phyloP scores from a whole-genome alignment of 176 grass and related monocot genomes.

The barley (Hordeum vulgare) region DNA sequence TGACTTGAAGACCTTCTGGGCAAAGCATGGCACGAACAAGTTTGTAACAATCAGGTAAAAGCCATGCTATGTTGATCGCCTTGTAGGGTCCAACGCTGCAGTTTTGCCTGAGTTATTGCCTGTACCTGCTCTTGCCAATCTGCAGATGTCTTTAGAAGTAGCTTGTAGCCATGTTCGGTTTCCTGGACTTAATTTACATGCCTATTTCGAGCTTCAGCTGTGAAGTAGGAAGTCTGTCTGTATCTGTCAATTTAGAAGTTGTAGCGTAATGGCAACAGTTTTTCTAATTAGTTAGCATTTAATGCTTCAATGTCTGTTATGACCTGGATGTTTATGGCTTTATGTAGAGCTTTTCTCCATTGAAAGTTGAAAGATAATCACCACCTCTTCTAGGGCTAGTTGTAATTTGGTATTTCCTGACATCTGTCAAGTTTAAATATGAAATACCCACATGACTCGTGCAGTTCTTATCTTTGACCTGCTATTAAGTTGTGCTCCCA shows the following conservation, averaged over 20 bases:
- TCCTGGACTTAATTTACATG: conserved; percentile 30
- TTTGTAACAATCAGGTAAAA: conserved; percentile 89
- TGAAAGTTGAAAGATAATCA: not conserved
- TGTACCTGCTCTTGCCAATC: conserved; percentile 39
- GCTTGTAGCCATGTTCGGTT: conserved; percentile 26
- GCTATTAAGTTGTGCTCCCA: not conserved
- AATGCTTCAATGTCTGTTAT: conserved; percentile 8
- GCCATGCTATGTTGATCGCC: conserved; percentile 1
- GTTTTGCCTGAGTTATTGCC: conserved; percentile 22
- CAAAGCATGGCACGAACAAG: conserved; percentile 92
- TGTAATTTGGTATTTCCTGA: not conserved
- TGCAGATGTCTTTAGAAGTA: conserved; percentile 30
- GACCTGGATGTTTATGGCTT: not conserved
- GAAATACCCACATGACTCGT: conserved; percentile 1
- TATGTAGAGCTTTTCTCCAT: conserved; percentile 10
- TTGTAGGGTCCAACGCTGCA: conserved; percentile 21
- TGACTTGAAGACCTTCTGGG: conserved; percentile 86
- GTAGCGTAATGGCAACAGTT: conserved; percentile 23
- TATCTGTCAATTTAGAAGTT: conserved; percentile 39
- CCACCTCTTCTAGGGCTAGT: not conserved
- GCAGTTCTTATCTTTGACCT: not conserved
- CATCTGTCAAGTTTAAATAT: not conserved
- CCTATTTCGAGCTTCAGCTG: conserved; percentile 17
- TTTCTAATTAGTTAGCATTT: conserved; percentile 48
- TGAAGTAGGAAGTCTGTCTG: conserved; percentile 16